Conservation (phyloP, 768 basidiomycete species). For the Baorangia bicolor region DNA sequence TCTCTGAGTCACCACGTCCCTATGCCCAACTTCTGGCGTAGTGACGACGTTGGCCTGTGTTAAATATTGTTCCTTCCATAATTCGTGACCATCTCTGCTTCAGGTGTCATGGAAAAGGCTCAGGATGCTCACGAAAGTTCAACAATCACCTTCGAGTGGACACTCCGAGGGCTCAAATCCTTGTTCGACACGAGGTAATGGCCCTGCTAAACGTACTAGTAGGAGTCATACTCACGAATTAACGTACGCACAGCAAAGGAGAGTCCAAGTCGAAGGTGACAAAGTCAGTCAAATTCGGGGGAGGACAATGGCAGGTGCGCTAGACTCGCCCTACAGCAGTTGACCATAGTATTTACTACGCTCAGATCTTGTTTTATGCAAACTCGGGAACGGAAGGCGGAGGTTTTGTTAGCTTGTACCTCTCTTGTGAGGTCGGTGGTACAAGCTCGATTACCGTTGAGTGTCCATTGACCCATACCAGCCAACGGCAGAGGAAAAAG, state of each 20-base stretch:
- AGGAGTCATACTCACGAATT: background rate
- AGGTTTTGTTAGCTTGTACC: constrained; percentile 69
- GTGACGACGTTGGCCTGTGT: background rate
- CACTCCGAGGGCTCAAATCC: constrained; percentile 62
- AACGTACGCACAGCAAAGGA: constrained; percentile 48
- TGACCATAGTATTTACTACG: background rate
- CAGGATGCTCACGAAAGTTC: constrained; percentile 51
- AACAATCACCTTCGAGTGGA: constrained; percentile 74
- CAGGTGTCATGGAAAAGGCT: constrained; percentile 28
- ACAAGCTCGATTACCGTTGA: background rate
- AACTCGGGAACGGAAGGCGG: constrained; percentile 70
- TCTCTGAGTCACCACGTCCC: background rate
- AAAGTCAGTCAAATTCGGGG: constrained; percentile 74
- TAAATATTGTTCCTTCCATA: background rate
- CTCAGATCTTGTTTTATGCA: constrained; percentile 77
- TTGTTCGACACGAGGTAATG: constrained; percentile 69
- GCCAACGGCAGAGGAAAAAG: constrained; percentile 79
- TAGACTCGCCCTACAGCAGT: background rate
- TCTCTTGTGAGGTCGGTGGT: constrained; percentile 72
- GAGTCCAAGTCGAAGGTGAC: constrained; percentile 75
- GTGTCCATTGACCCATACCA: constrained; percentile 29
- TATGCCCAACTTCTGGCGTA: background rate
- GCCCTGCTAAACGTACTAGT: background rate
- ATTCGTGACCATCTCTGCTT: background rate
- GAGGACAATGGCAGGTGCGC: constrained; percentile 70